A percentile compares a stretch with the other conserved stretches of the same genome.
Conservation (phyloP, 2,329 filamentous ascomycete genomes). For the Ascocoryne sarcoides region DNA sequence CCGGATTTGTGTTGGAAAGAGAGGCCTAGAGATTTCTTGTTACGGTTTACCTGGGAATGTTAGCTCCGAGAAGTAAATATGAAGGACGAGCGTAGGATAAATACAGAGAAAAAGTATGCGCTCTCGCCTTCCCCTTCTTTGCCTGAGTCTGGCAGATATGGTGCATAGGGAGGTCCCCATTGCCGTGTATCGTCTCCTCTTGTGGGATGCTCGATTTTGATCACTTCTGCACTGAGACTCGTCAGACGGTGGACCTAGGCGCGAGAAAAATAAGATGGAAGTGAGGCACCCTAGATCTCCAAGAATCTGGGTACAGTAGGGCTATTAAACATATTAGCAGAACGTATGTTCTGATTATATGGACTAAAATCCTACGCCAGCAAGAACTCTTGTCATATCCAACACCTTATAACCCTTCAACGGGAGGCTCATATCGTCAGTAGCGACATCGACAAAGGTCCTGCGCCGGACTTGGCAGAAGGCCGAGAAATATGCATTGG, state of each 20-base stretch:
- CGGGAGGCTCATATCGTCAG: slow-evolving; percentile 46
- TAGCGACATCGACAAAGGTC: slow-evolving; percentile 15
- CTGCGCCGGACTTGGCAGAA: slow-evolving; percentile 11
- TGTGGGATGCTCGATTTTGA: slow-evolving; percentile 92
- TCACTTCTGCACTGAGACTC: slow-evolving; percentile 70
- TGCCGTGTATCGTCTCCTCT: slow-evolving; percentile 89
- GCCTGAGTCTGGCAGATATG: slow-evolving; percentile 54
- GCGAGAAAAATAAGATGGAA: slow-evolving; percentile 18
- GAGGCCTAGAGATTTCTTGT: slow-evolving; percentile 88
- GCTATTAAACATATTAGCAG: slow-evolving; percentile 41
- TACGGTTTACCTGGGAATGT: slow-evolving; percentile 69
- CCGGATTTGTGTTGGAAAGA: slow-evolving; percentile 83
- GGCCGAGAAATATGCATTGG: slow-evolving; percentile 13
- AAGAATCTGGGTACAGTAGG: slow-evolving; percentile 94
- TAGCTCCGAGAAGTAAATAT: background rate
- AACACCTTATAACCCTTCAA: slow-evolving; percentile 81
- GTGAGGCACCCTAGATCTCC: slow-evolving; percentile 79
- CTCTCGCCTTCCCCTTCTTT: slow-evolving; percentile 74
- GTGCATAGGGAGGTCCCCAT: slow-evolving; percentile 92
- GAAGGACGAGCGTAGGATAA: slow-evolving; percentile 16
- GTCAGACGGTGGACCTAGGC: slow-evolving; percentile 9
- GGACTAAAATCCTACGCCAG: slow-evolving; percentile 61
- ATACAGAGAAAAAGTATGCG: slow-evolving; percentile 85
- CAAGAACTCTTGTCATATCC: slow-evolving; percentile 93
- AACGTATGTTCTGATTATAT: background rate